Conservation (phyloP, 805 yeast species). For the Metschnikowia proteae region DNA sequence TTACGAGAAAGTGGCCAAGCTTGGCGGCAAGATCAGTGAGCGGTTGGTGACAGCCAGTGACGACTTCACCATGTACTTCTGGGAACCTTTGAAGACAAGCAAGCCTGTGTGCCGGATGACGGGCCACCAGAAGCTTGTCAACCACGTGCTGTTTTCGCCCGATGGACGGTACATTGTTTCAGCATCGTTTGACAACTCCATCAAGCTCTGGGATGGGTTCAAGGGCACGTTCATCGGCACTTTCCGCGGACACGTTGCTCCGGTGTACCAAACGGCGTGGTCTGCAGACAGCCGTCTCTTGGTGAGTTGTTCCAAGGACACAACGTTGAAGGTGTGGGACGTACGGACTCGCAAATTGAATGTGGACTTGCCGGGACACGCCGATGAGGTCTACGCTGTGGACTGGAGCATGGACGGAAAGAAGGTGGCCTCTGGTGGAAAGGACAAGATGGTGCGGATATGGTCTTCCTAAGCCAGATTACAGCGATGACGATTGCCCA, state of each 20-base stretch:
- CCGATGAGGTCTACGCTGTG: constrained; percentile 93
- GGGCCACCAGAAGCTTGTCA: constrained; percentile 95
- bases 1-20: constrained; percentile 59
- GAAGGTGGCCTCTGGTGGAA: constrained; percentile 95
- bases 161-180: constrained; percentile 90
- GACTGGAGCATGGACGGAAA: constrained; percentile 98
- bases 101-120: constrained; percentile 94
- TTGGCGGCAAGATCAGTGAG: constrained; percentile 58
- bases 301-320: constrained; percentile 93
- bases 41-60: constrained; percentile 92
- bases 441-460: constrained; percentile 87
- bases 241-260: constrained; percentile 94
- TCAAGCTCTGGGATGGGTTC: constrained; percentile 94
- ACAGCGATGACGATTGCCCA: too few species aligned
- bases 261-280: constrained; percentile 98
- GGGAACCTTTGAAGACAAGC: constrained; percentile 81
- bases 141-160: constrained; percentile 93
- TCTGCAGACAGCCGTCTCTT: constrained; percentile 87
- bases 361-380: constrained; percentile 92
- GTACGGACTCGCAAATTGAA: constrained; percentile 77
- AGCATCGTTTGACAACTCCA: constrained; percentile 92
- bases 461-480: constrained; percentile 53
- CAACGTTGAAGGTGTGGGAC: constrained; percentile 96
- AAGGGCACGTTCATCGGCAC: constrained; percentile 88
- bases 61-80: constrained; percentile 95